Evolutionary conservation across 2,329 filamentous ascomycete genomes (phyloP).

Genomic region (Cyanodermella asteris): DNA sequence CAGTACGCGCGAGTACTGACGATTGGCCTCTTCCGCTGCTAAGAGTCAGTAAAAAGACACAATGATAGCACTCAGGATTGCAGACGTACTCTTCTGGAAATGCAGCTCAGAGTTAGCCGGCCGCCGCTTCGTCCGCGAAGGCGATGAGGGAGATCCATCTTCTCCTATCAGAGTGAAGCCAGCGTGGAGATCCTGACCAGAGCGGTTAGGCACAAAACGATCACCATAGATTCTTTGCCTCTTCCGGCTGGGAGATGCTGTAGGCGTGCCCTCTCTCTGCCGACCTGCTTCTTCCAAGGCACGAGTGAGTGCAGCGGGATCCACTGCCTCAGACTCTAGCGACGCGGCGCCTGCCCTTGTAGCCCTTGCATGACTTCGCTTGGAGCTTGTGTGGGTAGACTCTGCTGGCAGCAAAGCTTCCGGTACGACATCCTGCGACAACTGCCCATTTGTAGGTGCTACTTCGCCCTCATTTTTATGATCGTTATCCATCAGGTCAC

Average conservation of each 20-base stretch:
- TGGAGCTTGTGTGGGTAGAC: too few relatives aligned
- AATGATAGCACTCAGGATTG: constrained; percentile 4
- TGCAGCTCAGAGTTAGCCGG: constrained; percentile 76
- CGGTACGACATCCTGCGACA: too few relatives aligned
- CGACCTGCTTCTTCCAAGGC: constrained; percentile 39
- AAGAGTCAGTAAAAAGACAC: constrained; percentile 8
- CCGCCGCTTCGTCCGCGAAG: constrained; percentile 65
- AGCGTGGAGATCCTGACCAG: constrained; percentile 79
- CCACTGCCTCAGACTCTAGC: constrained; percentile 31
- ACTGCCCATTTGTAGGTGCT: too few relatives aligned
- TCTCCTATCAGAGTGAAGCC: constrained; percentile 85
- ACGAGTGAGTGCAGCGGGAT: constrained; percentile 35
- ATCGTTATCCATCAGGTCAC: too few relatives aligned
- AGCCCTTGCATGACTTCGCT: constrained; percentile 4
- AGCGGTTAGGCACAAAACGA: constrained; percentile 81
- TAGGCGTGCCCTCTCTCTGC: constrained; percentile 38
- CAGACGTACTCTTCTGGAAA: constrained; percentile 63
- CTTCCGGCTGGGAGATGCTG: constrained; percentile 45
- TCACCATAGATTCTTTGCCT: constrained; percentile 44
- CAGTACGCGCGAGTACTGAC: constrained; percentile 71
- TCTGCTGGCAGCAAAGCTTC: too few relatives aligned
- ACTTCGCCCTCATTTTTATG: too few relatives aligned
- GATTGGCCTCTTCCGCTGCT: constrained; percentile 75
- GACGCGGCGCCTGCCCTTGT: constrained; percentile 7
- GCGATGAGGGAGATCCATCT: constrained; percentile 78